Evolutionary conservation across 2,329 filamentous ascomycete species (phyloP), one percentile per base, ranked within the genome.

Genomic region (Clarireedia paspali): DNA sequence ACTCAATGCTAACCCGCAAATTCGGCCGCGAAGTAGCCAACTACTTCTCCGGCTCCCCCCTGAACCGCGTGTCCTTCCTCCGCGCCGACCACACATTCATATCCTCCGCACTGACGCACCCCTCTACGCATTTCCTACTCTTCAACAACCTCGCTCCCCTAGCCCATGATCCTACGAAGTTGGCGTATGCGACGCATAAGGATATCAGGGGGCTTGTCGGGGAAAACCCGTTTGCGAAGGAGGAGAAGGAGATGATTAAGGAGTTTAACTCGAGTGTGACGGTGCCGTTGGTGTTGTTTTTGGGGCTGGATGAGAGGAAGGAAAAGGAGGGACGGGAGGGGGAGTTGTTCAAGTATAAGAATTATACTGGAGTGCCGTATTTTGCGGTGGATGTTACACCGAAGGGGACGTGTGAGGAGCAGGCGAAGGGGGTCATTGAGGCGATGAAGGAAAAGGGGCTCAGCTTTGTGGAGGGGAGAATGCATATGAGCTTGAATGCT

Each of bases 341-440:
- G 15, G 38, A 40, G 17, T 9, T 17, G 1, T 80, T 87, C 51
- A 67, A 76, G 57, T 63, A 68, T 63, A 84, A 83, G 58, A 82
- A 83, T 48, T 95, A 95, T 69, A 80, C 77, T 36, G 94, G 92
- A 3, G 78, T 80, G 49, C 91, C 94, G 1, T 95, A 85, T 73
- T 99, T 97, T 68, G 92, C 91, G 1, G 71, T 99, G 12, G 94
- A 97, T 69, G 80, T 96, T 20, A 95, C 91, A 3, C 87, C 90
- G 0, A 82, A 79, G 60, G 85, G 81, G 1, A 75, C 75, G 3
- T 74, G 84, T 38, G 82, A 80, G 56, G 82, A 85, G 2, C 80
- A 80, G 45, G 84, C 84, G 1, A 80, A 81, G 56, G 74, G 74
- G 27, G 74, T 91, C 6, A 78, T 87, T 36, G 74, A 80, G 55